Percentiles rank a stretch among this genome's conserved stretches.
Evolutionary conservation across 306 rosid species (phyloP).

Genomic region (Vigna trinervia): DNA sequence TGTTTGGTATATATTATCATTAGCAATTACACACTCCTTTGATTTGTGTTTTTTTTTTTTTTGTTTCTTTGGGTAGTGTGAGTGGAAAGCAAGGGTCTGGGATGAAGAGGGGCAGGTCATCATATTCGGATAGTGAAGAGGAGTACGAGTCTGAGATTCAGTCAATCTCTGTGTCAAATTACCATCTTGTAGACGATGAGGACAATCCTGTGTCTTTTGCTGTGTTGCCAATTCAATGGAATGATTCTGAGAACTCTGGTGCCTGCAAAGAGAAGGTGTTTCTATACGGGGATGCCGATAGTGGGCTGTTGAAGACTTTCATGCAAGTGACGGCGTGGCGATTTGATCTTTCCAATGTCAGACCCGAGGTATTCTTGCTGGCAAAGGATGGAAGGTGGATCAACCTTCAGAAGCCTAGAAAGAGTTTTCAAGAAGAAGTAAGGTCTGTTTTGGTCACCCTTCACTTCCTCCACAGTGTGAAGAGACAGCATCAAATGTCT

Average conservation of each 20-base stretch:
- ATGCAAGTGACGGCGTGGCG: conserved; percentile 75
- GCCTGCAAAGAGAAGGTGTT: conserved; percentile 40
- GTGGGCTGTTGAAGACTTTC: conserved; percentile 60
- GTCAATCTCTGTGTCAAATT: conserved; percentile 56
- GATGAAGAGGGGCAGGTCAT: conserved; percentile 53
- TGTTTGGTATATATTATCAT: neutral
- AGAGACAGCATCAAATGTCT: conserved; percentile 54
- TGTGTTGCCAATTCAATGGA: conserved; percentile 75
- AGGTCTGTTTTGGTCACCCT: conserved; percentile 66
- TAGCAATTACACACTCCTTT: neutral
- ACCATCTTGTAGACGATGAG: conserved; percentile 64
- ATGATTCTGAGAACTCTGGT: conserved; percentile 43
- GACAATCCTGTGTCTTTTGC: conserved; percentile 63
- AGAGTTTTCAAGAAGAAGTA: conserved; percentile 58
- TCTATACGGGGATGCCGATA: conserved; percentile 59
- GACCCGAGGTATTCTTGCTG: conserved; percentile 70
- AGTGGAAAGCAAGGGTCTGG: conserved; percentile 21
- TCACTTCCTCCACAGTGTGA: conserved; percentile 61
- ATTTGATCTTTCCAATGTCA: conserved; percentile 60
- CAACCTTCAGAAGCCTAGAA: conserved; percentile 75
- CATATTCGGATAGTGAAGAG: conserved; percentile 63
- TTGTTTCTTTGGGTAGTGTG: neutral
- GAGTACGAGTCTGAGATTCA: conserved; percentile 41
- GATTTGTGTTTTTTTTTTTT: neutral
- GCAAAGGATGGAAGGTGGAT: conserved; percentile 67